A percentile compares a stretch with the other conserved stretches of the same genome.
Evolutionary conservation across 129 eudicot species (phyloP).

Genomic region (Saussurea involucrata): DNA sequence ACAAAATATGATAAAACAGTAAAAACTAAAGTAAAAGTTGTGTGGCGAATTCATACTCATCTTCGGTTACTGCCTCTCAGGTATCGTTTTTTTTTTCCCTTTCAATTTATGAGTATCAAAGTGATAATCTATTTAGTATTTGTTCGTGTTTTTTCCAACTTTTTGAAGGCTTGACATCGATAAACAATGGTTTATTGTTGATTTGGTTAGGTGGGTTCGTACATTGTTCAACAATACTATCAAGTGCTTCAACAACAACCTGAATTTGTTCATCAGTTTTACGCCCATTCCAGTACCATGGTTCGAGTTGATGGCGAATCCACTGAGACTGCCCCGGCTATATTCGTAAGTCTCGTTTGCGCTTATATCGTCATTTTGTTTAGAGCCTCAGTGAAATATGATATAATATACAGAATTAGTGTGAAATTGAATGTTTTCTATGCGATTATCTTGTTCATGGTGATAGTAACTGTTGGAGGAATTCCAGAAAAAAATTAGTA

Average conservation of each 20-base stretch:
- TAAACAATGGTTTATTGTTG: background rate
- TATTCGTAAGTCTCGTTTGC: slow-evolving; percentile 38
- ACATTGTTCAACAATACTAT: slow-evolving; percentile 76
- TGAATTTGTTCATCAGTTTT: slow-evolving; percentile 67
- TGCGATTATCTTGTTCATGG: background rate
- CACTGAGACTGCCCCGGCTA: slow-evolving; percentile 57
- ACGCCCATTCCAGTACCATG: slow-evolving; percentile 65
- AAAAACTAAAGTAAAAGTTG: too few species aligned
- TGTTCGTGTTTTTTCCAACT: background rate
- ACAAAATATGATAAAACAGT: too few species aligned
- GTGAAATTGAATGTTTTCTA: background rate
- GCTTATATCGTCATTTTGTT: background rate
- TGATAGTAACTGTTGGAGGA: background rate
- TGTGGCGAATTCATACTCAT: slow-evolving; percentile 68
- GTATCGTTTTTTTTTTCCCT: slow-evolving; percentile 10
- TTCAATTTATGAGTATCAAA: background rate
- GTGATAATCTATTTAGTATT: background rate
- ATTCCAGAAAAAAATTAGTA: too few species aligned
- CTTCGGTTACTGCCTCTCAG: slow-evolving; percentile 63
- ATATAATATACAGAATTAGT: background rate
- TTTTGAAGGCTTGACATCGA: background rate
- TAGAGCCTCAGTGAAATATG: background rate
- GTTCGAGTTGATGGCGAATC: slow-evolving; percentile 63
- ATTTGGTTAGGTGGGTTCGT: slow-evolving; percentile 75
- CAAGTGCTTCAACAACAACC: slow-evolving; percentile 70